Evolutionary conservation across 148 eudicot species (phyloP).

Genomic region (Spergularia bocconei): DNA sequence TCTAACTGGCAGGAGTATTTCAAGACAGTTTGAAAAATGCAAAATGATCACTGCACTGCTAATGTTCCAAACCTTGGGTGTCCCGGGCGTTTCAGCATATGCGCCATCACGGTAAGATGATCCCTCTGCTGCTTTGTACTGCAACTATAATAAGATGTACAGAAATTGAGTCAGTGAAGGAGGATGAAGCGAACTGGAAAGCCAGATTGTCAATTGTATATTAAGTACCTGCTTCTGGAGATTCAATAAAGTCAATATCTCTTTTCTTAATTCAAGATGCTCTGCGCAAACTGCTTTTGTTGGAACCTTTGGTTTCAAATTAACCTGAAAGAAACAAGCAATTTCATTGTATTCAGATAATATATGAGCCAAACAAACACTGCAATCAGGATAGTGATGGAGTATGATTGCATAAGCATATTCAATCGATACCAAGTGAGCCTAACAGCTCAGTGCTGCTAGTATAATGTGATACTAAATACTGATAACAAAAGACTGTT

Average conservation of each 20-base stretch:
- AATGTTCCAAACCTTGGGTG: constrained; percentile 53
- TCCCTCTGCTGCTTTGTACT: constrained; percentile 86
- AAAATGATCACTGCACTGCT: not conserved
- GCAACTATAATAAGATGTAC: constrained; percentile 44
- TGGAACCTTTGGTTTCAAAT: constrained; percentile 95
- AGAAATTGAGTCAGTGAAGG: constrained; percentile 13
- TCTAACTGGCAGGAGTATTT: no score
- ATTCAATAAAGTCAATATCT: constrained; percentile 80
- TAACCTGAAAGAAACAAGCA: constrained; percentile 47
- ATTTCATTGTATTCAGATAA: not conserved
- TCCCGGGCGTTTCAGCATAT: constrained; percentile 65
- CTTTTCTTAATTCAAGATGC: constrained; percentile 95
- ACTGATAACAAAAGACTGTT: not conserved
- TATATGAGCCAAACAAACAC: not conserved
- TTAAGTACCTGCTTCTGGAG: constrained; percentile 86
- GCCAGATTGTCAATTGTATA: not conserved
- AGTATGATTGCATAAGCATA: no score
- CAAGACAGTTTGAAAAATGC: not conserved
- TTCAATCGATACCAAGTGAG: not conserved
- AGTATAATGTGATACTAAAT: not conserved
- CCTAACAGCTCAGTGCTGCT: not conserved
- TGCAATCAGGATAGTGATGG: not conserved
- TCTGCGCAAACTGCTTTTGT: constrained; percentile 96
- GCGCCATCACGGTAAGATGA: constrained; percentile 84
- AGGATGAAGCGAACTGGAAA: constrained; percentile 7